Conservation (phyloP, 2,329 filamentous ascomycete species). For the Fusarium tanahbumbuense region DNA sequence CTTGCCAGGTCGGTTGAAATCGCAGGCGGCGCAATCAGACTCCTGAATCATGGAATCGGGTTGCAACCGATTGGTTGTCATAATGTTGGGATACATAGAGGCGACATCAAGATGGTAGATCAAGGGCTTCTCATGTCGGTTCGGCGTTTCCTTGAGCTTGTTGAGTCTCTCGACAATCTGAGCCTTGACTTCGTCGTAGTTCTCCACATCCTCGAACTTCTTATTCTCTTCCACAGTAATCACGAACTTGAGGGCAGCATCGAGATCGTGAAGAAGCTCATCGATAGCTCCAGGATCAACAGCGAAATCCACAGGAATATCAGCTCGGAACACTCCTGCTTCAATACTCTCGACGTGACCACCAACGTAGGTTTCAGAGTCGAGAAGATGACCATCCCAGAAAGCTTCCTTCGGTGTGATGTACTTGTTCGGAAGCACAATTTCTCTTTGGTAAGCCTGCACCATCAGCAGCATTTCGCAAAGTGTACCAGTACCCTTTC, state of each 20-base stretch:
- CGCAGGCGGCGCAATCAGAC: constrained; percentile 94
- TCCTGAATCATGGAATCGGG: constrained; percentile 99
- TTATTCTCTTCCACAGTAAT: constrained; percentile 88
- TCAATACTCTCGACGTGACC: constrained; percentile 99
- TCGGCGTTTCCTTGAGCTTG: constrained; percentile 82
- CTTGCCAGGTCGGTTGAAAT: constrained; percentile 97
- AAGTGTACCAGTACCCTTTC: constrained; percentile 97
- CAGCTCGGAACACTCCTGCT: constrained; percentile 93
- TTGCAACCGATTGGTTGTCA: constrained; percentile 98
- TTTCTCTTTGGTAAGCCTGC: constrained; percentile 91
- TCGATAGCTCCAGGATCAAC: constrained; percentile 91
- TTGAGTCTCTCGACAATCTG: constrained; percentile 80
- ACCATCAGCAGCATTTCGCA: constrained; percentile 99
- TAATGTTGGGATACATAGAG: constrained; percentile 99
- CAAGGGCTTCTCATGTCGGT: constrained; percentile 84
- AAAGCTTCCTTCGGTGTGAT: constrained; percentile 90
- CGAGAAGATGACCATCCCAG: constrained; percentile 94
- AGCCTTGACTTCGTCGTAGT: constrained; percentile 85
- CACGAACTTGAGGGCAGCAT: constrained; percentile 89
- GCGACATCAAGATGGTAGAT: constrained; percentile 99
- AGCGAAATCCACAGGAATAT: constrained; percentile 94
- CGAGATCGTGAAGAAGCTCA: constrained; percentile 86
- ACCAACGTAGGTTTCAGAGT: constrained; percentile 97
- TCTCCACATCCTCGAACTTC: constrained; percentile 79
- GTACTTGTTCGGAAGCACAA: constrained; percentile 96